Conservation (phyloP, 78 protist species). For the Pigoraptor vietnamica region DNA sequence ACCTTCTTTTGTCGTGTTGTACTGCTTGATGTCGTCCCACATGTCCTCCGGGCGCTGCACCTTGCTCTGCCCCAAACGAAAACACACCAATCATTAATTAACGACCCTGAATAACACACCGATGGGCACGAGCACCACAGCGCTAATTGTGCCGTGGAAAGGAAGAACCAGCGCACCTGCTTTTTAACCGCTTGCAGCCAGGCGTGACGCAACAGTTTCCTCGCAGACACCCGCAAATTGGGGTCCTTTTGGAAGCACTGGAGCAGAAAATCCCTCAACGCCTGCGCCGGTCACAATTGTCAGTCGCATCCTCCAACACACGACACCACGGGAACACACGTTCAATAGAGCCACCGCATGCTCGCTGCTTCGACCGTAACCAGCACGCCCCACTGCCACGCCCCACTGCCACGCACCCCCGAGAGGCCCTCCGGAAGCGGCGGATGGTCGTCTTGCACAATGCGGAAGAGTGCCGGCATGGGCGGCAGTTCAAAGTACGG, state of each 20-base stretch:
- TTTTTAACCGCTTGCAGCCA: slow-evolving; percentile 39
- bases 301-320: too few species aligned
- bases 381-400: neutral
- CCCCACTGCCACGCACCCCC: slow-evolving; percentile 32
- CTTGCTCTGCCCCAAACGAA: neutral
- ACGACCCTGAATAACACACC: too few species aligned
- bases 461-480: slow-evolving; percentile 92
- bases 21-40: neutral
- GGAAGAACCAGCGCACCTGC: neutral
- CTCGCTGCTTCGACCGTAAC: neutral
- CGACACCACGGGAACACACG: too few species aligned
- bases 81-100: neutral
- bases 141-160: neutral
- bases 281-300: neutral
- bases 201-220: slow-evolving; percentile 65
- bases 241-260: slow-evolving; percentile 87
- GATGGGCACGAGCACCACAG: neutral
- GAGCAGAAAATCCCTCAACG: slow-evolving; percentile 69
- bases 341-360: too few species aligned
- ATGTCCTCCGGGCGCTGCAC: neutral
- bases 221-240: slow-evolving; percentile 69
- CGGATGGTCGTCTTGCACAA: slow-evolving; percentile 93
- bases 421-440: slow-evolving; percentile 87
- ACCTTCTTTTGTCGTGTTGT: neutral
- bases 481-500: slow-evolving; percentile 93